Evolutionary conservation across 805 yeast genomes (phyloP).

Genomic region (Cyberlindnera saturnus): DNA sequence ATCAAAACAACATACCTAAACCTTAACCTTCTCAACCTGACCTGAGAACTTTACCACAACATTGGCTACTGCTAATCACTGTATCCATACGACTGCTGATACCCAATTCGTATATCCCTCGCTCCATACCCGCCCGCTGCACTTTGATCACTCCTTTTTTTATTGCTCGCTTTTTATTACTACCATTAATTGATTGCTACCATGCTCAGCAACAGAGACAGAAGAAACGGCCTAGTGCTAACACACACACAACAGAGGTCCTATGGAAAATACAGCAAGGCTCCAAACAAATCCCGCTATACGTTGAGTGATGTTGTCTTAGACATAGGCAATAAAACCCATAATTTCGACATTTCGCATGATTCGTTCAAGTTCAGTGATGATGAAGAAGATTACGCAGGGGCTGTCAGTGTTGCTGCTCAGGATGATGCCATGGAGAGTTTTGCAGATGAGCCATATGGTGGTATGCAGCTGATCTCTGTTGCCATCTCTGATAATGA

Average conservation of each 20-base stretch:
- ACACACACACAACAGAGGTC: constrained; percentile 11
- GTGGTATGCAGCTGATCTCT: constrained; percentile 14
- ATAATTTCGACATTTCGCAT: constrained; percentile 20
- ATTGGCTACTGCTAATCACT: too few species aligned
- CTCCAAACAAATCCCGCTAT: constrained; percentile 17
- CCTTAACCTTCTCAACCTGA: too few species aligned
- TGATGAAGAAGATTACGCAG: constrained; percentile 6
- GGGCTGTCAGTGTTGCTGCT: background rate
- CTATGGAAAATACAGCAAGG: constrained; percentile 22
- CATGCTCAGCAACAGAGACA: constrained; percentile 19
- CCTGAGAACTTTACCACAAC: too few species aligned
- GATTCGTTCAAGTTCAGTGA: constrained; percentile 21
- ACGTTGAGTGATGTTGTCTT: constrained; percentile 20
- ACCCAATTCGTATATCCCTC: too few species aligned
- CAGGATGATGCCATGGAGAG: constrained; percentile 10
- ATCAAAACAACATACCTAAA: background rate
- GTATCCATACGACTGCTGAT: too few species aligned
- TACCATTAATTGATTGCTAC: background rate
- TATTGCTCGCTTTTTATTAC: background rate
- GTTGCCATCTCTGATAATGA: constrained; percentile 23
- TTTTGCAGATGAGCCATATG: constrained; percentile 17
- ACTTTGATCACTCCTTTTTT: background rate
- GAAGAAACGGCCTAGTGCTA: constrained; percentile 22
- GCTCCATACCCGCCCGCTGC: too few species aligned
- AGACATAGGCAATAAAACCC: constrained; percentile 7